Percentiles rank a stretch among this genome's conserved stretches.
Evolutionary conservation across 495 filamentous ascomycete genomes (phyloP).

Genomic region (Penicillium arizonense): DNA sequence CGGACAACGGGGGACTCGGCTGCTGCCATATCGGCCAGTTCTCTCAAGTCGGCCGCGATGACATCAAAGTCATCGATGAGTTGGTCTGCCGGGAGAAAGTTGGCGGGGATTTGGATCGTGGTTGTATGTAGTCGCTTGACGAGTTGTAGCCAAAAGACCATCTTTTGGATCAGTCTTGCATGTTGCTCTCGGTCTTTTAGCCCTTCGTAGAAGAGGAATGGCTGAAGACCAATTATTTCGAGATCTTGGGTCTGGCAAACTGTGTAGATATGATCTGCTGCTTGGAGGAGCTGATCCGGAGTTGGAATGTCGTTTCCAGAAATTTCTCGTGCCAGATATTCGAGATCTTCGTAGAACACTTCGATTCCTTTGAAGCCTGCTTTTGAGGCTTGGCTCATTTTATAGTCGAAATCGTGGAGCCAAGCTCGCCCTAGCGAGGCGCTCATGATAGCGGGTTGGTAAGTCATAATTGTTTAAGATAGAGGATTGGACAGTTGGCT

Average conservation of each 20-base stretch:
- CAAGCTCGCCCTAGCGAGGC: conserved; percentile 60
- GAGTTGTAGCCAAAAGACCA: conserved; percentile 62
- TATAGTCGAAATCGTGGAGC: conserved; percentile 57
- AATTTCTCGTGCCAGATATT: conserved; percentile 42
- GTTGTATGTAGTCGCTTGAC: conserved; percentile 58
- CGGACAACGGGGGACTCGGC: conserved; percentile 47
- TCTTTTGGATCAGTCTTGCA: conserved; percentile 50
- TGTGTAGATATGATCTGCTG: conserved; percentile 39
- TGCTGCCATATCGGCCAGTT: conserved; percentile 33
- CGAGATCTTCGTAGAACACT: conserved; percentile 72
- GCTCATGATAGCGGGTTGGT: conserved; percentile 21
- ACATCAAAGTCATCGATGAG: conserved; percentile 51
- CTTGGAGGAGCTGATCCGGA: conserved; percentile 47
- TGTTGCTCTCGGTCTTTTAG: conserved; percentile 58
- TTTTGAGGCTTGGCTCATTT: conserved; percentile 57
- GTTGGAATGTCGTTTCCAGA: conserved; percentile 15
- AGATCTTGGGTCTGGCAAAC: conserved; percentile 19
- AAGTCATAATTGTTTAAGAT: conserved; percentile 3
- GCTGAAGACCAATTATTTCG: conserved; percentile 58
- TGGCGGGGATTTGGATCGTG: conserved; percentile 66
- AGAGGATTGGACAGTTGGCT: background rate
- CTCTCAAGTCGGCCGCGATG: conserved; percentile 62
- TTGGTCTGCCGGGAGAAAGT: conserved; percentile 54
- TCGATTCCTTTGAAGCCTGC: conserved; percentile 66
- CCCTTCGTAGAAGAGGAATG: conserved; percentile 72